phyloP scores from a whole-genome alignment of 2,329 filamentous ascomycete species.

The Cercospora brassicicola region DNA sequence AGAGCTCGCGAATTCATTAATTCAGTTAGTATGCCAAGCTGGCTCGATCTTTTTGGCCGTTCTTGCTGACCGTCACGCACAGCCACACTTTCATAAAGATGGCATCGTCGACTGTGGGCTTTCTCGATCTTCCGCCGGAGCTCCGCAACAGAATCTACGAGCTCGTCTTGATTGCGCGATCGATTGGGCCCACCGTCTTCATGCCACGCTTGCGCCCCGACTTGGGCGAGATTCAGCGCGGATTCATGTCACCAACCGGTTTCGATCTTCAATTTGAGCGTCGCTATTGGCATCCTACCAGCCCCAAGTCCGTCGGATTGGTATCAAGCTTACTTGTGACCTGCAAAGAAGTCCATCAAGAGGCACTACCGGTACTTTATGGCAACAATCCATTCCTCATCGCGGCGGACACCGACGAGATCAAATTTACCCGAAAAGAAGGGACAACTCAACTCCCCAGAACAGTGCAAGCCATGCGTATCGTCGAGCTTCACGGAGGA shows the following conservation, averaged over 20 bases:
- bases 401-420: not conserved
- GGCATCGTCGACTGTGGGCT: not conserved
- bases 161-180: not conserved
- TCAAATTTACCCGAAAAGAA: not conserved
- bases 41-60: not conserved
- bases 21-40: not conserved
- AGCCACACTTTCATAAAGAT: not conserved
- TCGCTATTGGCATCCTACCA: too few relatives aligned
- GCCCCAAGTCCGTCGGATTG: too few relatives aligned
- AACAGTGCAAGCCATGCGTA: not conserved
- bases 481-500: not conserved
- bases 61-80: not conserved
- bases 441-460: not conserved
- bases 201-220: not conserved
- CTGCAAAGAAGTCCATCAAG: not conserved
- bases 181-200: too few relatives aligned
- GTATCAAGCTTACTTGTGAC: not conserved
- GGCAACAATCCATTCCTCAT: not conserved
- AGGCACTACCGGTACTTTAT: not conserved
- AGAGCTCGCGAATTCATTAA: not conserved
- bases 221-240: not conserved
- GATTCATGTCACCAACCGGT: too few relatives aligned
- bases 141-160: constrained; percentile 1
- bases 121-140: constrained; percentile 6
- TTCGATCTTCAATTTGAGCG: too few relatives aligned